Evolutionary conservation across 140 eudicot genomes (phyloP).

Genomic region (Senecio squalidus): DNA sequence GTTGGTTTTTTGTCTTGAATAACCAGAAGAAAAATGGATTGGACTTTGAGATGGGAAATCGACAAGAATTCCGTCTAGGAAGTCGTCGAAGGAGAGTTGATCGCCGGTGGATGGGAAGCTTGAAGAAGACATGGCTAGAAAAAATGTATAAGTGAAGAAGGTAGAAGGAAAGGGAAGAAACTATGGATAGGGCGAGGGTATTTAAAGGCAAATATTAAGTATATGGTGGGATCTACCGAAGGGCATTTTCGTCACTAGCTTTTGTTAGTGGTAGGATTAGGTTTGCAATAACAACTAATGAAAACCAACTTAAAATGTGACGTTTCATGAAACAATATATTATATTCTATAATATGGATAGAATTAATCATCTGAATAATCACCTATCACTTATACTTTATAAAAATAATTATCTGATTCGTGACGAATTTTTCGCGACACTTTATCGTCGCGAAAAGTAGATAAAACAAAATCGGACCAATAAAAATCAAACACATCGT

Average conservation of each 20-base stretch:
- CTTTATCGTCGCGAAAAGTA: too few relatives aligned
- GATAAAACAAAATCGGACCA: too few relatives aligned
- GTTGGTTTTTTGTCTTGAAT: slow-evolving; percentile 14
- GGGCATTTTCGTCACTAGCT: slow-evolving; percentile 28
- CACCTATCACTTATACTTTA: too few relatives aligned
- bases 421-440: too few relatives aligned
- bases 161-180: slow-evolving; percentile 82
- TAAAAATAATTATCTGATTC: too few relatives aligned
- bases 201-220: slow-evolving; percentile 32
- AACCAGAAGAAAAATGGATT: slow-evolving; percentile 25
- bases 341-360: background rate
- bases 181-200: slow-evolving; percentile 37
- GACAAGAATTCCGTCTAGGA: slow-evolving; percentile 40
- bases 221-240: slow-evolving; percentile 15
- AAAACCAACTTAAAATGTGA: background rate
- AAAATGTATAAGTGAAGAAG: slow-evolving; percentile 29
- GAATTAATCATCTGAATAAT: too few relatives aligned
- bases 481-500: too few relatives aligned
- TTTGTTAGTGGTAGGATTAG: slow-evolving; percentile 35
- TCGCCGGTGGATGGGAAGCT: slow-evolving; percentile 15
- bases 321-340: background rate
- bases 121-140: slow-evolving; percentile 44
- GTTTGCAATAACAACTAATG: background rate
- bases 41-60: slow-evolving; percentile 37
- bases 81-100: slow-evolving; percentile 40